phyloP scores from a whole-genome alignment of 257 asterid species.

The Solanum sejunctum region DNA sequence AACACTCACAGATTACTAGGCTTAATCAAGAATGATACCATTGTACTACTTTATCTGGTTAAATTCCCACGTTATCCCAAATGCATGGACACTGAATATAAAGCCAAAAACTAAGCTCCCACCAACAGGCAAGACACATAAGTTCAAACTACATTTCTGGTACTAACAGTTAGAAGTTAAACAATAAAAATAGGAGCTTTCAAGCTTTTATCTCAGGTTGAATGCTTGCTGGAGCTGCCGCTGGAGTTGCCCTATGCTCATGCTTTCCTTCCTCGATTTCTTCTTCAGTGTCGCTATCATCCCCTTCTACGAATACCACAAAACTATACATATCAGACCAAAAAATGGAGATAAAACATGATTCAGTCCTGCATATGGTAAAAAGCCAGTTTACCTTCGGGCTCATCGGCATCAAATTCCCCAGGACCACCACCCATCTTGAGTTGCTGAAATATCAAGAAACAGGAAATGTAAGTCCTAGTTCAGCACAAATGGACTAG shows the following conservation, averaged over 20 bases:
- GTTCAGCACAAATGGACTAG: neutral
- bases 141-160: neutral
- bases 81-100: neutral
- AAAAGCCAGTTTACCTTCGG: constrained; percentile 10
- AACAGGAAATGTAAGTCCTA: neutral
- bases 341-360: neutral
- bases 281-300: constrained; percentile 27
- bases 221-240: neutral
- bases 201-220: constrained; percentile 13
- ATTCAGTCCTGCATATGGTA: neutral
- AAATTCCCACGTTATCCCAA: neutral
- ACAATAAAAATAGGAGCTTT: neutral
- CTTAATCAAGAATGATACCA: neutral
- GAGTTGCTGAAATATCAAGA: constrained; percentile 19
- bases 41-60: neutral
- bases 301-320: neutral
- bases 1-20: neutral
- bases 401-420: constrained; percentile 19
- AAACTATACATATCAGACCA: neutral
- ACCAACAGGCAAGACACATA: neutral
- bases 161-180: neutral
- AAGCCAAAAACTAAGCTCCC: neutral
- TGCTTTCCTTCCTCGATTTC: neutral
- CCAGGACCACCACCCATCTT: constrained; percentile 32
- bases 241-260: constrained; percentile 4